Evolutionary conservation across 768 basidiomycete genomes (phyloP), one percentile per base, ranked within the genome.

Genomic region (Suillus bovinus): DNA sequence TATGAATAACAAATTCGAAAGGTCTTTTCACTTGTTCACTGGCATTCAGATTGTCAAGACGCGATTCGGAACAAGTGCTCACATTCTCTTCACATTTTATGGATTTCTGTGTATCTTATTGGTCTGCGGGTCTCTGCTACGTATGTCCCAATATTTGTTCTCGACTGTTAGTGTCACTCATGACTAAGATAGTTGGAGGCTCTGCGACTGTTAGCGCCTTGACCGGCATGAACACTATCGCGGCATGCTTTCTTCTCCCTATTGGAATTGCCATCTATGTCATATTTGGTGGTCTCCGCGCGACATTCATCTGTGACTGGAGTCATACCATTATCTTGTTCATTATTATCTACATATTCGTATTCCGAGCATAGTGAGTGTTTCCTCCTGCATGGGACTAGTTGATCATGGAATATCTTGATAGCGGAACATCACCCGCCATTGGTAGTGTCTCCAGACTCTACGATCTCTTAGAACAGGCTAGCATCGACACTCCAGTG

Each of bases 41-140:
- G 16, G 20, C 27, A 27, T 52, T 29, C 59, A 81, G 76, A 84
- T 86, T 38, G 82, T 83, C 36, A 78, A 80, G 61, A 75, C 72
- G 0, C 77, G 82, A 13, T 84, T 81, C 57, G 83, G 83, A 5
- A 81, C 77, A 2, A 72, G 71, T 0, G 75, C 77, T 0, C 84
- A 84, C 60, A 63, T 83, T 11, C 69, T 85, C 22, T 86, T 85
- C 66, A 79, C 79, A 1, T 81, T 85, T 63, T 85, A 84, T n/a
- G n/a, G n/a, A n/a, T n/a, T n/a, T n/a, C n/a, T n/a, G n/a, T n/a
- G n/a, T n/a, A n/a, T n/a, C n/a, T n/a, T n/a, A n/a, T n/a, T n/a
- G n/a, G n/a, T n/a, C n/a, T n/a, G n/a, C n/a, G n/a, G n/a, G n/a
- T n/a, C 80, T 13, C 66, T 86, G 5, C 74, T 86, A 2, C 76